Percentiles rank a stretch among this genome's conserved stretches.
phyloP scores from a whole-genome alignment of 2,329 filamentous ascomycete species.

The Xylaria hypoxylon region DNA sequence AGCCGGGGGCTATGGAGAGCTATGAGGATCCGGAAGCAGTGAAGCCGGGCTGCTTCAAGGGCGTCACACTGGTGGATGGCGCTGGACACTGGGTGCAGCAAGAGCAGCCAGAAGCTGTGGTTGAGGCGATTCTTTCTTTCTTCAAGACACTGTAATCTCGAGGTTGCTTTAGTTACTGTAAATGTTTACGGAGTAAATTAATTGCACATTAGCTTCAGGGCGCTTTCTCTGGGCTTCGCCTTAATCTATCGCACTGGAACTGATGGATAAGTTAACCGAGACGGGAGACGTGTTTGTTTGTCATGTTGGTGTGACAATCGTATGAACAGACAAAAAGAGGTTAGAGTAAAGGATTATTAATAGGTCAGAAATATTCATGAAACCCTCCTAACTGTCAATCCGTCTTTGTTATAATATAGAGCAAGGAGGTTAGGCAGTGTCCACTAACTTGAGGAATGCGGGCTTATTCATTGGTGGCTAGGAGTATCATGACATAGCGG shows the following conservation, averaged over 20 bases:
- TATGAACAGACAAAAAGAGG: background rate
- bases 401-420: too few species aligned
- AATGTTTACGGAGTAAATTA: background rate
- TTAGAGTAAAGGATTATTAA: too few species aligned
- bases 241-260: background rate
- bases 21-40: conserved; percentile 62
- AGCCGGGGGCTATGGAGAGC: conserved; percentile 71
- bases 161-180: background rate
- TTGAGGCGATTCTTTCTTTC: conserved; percentile 43
- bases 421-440: too few species aligned
- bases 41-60: conserved; percentile 60
- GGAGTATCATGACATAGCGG: too few species aligned
- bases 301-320: background rate
- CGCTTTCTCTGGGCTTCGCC: background rate
- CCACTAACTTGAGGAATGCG: background rate
- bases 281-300: background rate
- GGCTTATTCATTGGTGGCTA: too few species aligned
- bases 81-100: conserved; percentile 79
- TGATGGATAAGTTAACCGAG: background rate
- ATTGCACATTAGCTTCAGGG: background rate
- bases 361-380: background rate
- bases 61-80: conserved; percentile 64
- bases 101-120: conserved; percentile 68
- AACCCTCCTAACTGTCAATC: too few species aligned
- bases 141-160: conserved; percentile 41